A percentile compares a stretch with the other conserved stretches of the same genome.
phyloP scores from a whole-genome alignment of 139 green algal species.

The Haematococcus lacustris region DNA sequence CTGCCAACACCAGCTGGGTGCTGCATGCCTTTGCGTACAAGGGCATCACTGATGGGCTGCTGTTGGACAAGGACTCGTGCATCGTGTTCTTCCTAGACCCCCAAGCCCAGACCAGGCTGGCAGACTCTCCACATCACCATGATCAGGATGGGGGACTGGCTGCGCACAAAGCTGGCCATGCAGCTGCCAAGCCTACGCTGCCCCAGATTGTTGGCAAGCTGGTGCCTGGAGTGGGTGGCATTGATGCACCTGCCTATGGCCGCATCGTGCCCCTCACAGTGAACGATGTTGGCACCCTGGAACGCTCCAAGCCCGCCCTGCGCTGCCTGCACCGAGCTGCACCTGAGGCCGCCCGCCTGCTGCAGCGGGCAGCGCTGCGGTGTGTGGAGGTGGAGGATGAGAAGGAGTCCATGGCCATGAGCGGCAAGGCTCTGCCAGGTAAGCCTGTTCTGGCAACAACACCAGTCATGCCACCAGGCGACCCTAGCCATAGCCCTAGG shows the following conservation, averaged over 20 bases:
- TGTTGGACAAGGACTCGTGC: constrained; percentile 10
- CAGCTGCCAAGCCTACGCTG: neutral
- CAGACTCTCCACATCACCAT: neutral
- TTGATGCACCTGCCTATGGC: neutral
- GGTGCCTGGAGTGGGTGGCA: constrained; percentile 9
- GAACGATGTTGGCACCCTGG: neutral
- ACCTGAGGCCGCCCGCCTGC: neutral
- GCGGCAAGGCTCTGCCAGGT: no score
- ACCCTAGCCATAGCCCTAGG: no score
- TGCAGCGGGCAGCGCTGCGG: neutral
- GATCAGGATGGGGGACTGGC: neutral
- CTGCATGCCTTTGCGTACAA: constrained; percentile 10
- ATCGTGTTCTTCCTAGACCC: constrained; percentile 8
- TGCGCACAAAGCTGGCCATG: neutral
- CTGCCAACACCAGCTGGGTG: neutral
- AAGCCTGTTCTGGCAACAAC: no score
- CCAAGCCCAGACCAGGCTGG: neutral
- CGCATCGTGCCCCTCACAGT: constrained; percentile 1
- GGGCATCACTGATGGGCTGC: neutral
- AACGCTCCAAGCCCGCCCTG: constrained; percentile 3
- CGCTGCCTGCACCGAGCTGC: neutral
- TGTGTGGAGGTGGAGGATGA: no score
- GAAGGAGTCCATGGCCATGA: no score
- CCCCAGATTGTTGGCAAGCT: constrained; percentile 6
- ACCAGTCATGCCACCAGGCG: no score